Percentiles rank a stretch among this genome's conserved stretches.
phyloP scores from a whole-genome alignment of 192 early-diverging fungal genomes.

The Backusella circina region DNA sequence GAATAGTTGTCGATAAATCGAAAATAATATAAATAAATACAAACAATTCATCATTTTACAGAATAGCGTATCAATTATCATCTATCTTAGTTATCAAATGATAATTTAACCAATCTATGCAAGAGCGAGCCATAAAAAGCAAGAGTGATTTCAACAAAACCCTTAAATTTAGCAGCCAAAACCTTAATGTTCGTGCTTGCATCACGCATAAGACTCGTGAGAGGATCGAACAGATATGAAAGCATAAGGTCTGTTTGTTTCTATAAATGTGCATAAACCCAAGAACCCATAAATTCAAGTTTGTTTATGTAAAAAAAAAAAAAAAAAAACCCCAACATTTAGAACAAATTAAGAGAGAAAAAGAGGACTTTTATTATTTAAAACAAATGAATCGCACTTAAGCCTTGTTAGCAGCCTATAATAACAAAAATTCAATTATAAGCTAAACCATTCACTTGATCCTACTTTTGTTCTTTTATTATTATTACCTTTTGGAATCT shows the following conservation, averaged over 20 bases:
- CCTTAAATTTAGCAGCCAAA: background rate
- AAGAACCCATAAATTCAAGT: background rate
- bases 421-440: background rate
- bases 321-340: background rate
- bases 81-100: background rate
- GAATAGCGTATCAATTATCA: background rate
- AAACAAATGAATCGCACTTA: background rate
- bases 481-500: constrained; percentile 74
- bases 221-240: background rate
- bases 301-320: background rate
- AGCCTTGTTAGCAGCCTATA: constrained; percentile 7
- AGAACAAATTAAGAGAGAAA: background rate
- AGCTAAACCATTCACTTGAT: background rate
- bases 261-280: background rate
- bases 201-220: background rate
- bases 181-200: background rate
- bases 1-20: background rate
- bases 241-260: background rate
- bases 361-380: background rate
- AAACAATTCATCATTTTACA: background rate
- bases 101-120: background rate
- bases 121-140: background rate
- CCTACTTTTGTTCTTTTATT: background rate
- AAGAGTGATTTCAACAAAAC: background rate
- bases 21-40: background rate